phyloP scores from a whole-genome alignment of 2,329 filamentous ascomycete genomes.

The Sporothrix phasma region DNA sequence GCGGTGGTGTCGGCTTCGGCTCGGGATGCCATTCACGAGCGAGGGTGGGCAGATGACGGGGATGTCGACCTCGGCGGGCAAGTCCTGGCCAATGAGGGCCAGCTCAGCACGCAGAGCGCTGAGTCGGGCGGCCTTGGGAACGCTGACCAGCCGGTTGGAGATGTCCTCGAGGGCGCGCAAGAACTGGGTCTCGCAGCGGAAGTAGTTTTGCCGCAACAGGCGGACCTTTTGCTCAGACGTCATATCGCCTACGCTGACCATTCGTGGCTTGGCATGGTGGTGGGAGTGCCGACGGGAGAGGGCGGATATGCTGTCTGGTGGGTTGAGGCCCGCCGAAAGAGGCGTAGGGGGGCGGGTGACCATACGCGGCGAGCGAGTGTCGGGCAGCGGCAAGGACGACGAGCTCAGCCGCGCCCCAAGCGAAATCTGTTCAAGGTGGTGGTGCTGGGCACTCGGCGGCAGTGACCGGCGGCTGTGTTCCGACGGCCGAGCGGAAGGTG shows the following conservation, averaged over 20 bases:
- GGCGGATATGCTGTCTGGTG: conserved; percentile 30
- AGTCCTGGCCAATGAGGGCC: conserved; percentile 68
- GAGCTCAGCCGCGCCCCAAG: conserved; percentile 56
- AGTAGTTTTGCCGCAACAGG: conserved; percentile 70
- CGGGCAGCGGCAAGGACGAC: conserved; percentile 56
- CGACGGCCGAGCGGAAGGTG: conserved; percentile 24
- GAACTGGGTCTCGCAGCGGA: conserved; percentile 71
- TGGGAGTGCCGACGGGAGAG: conserved; percentile 42
- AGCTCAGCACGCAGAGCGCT: conserved; percentile 74
- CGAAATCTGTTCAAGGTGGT: conserved; percentile 41
- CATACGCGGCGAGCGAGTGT: conserved; percentile 43
- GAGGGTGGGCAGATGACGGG: conserved; percentile 71
- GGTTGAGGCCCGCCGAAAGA: conserved; percentile 43
- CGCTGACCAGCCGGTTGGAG: conserved; percentile 71
- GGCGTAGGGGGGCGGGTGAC: conserved; percentile 48
- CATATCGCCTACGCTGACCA: conserved; percentile 51
- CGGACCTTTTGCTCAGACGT: conserved; percentile 58
- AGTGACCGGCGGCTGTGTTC: conserved; percentile 2
- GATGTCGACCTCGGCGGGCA: conserved; percentile 76
- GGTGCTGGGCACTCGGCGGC: conserved; percentile 2
- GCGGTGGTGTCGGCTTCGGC: conserved; percentile 68
- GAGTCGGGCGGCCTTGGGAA: conserved; percentile 70
- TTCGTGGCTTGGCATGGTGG: conserved; percentile 49
- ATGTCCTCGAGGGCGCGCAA: conserved; percentile 72
- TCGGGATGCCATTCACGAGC: conserved; percentile 60